Conservation (phyloP, 2,329 filamentous ascomycete species). For the Pseudocercospora macadamiae region DNA sequence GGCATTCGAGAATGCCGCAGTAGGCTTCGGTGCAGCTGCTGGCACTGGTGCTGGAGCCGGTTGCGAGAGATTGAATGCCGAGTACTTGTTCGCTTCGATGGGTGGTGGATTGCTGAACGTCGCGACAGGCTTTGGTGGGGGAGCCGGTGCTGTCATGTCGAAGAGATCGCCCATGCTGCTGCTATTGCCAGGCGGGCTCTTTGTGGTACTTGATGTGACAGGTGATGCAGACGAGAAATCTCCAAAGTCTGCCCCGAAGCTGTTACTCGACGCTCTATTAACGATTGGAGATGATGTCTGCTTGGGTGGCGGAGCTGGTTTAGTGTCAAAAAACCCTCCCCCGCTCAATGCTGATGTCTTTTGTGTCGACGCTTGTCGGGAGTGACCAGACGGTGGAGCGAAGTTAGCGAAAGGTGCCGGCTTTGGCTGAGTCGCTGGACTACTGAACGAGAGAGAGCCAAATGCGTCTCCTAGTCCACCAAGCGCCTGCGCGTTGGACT, state of each 20-base stretch:
- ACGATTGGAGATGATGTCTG: slow-evolving; percentile 30
- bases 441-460: slow-evolving; percentile 65
- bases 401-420: slow-evolving; percentile 67
- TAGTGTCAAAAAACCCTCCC: slow-evolving; percentile 81
- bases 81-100: slow-evolving; percentile 33
- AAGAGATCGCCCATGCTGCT: slow-evolving; percentile 76
- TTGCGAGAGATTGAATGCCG: slow-evolving; percentile 77
- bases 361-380: slow-evolving; percentile 45
- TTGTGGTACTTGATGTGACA: slow-evolving; percentile 43
- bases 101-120: slow-evolving; percentile 38
- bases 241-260: slow-evolving; percentile 47
- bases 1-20: slow-evolving; percentile 12
- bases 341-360: slow-evolving; percentile 59
- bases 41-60: slow-evolving; percentile 46
- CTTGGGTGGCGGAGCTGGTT: slow-evolving; percentile 50
- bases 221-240: slow-evolving; percentile 66
- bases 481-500: slow-evolving; percentile 31
- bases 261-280: slow-evolving; percentile 55
- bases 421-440: slow-evolving; percentile 54
- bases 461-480: slow-evolving; percentile 82
- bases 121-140: slow-evolving; percentile 40
- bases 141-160: slow-evolving; percentile 60
- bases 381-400: slow-evolving; percentile 56
- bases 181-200: slow-evolving; percentile 49
- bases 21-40: slow-evolving; percentile 28